phyloP scores from a whole-genome alignment of 2,329 filamentous ascomycete species.

The Neofusicoccum sp. region DNA sequence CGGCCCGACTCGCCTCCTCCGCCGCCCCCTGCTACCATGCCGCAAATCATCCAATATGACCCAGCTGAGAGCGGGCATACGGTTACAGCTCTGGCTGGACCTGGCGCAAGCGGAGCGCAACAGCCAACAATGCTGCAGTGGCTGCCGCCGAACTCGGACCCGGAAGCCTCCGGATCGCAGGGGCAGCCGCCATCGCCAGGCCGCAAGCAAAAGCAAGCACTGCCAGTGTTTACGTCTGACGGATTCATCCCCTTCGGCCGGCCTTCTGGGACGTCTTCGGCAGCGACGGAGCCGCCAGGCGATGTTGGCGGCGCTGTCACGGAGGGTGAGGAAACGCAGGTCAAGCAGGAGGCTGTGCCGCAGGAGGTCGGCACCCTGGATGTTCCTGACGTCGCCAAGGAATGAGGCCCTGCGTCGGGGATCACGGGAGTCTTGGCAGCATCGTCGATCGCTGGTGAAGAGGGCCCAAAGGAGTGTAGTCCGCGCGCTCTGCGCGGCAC shows the following conservation, averaged over 20 bases:
- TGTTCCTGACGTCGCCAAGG: conserved; percentile 3
- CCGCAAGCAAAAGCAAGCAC: conserved; percentile 38
- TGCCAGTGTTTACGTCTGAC: conserved; percentile 51
- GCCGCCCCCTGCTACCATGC: conserved; percentile 32
- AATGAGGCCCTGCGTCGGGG: conserved; percentile 12
- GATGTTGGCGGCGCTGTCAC: not conserved
- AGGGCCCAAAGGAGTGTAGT: not conserved
- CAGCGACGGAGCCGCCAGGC: not conserved
- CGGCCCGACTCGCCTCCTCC: conserved; percentile 35
- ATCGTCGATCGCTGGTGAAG: conserved; percentile 10
- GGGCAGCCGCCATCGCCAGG: conserved; percentile 21
- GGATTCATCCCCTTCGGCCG: conserved; percentile 35
- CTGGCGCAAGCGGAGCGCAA: conserved; percentile 13
- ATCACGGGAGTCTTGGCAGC: conserved; percentile 2
- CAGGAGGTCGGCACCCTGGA: not conserved
- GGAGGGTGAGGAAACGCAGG: conserved; percentile 9
- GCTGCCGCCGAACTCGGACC: conserved; percentile 33
- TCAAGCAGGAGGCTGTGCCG: not conserved
- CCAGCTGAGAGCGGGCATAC: conserved; percentile 24
- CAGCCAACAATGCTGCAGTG: conserved; percentile 31
- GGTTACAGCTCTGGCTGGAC: not conserved
- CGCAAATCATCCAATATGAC: conserved; percentile 35
- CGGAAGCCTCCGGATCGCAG: conserved; percentile 16
- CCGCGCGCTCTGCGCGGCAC: not conserved
- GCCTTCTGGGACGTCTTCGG: not conserved